Conservation (phyloP, 331 rosid species). For the Cucumis variabilis region DNA sequence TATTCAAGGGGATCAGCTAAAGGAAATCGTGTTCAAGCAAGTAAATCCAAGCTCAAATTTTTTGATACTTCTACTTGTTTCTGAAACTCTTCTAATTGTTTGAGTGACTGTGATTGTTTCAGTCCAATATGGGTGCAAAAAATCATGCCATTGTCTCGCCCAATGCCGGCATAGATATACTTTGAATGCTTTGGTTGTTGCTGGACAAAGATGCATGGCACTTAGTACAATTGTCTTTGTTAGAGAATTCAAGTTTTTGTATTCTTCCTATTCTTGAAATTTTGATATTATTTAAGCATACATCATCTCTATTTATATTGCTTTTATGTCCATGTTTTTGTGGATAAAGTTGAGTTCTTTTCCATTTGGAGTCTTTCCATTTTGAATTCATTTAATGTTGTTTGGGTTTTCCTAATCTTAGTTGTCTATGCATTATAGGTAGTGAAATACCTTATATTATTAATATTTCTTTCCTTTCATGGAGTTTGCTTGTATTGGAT, state of each 20-base stretch:
- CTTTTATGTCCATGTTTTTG: neutral
- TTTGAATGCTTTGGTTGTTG: constrained; percentile 81
- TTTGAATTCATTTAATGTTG: constrained; percentile 9
- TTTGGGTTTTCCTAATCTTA: neutral
- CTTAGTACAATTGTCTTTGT: constrained; percentile 95
- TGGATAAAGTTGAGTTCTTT: neutral
- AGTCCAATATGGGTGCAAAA: constrained; percentile 98
- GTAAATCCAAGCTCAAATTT: constrained; percentile 27
- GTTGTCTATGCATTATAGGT: too few relatives aligned
- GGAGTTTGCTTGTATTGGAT: too few relatives aligned
- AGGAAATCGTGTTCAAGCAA: constrained; percentile 96
- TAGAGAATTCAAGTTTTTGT: constrained; percentile 79
- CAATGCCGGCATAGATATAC: constrained; percentile 85
- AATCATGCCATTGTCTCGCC: constrained; percentile 95
- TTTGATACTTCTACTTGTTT: constrained; percentile 25
- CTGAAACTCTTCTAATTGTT: constrained; percentile 31
- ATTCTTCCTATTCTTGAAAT: constrained; percentile 42
- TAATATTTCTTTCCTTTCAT: too few relatives aligned
- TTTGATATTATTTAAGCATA: neutral
- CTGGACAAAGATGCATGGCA: constrained; percentile 99
- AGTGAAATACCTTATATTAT: too few relatives aligned
- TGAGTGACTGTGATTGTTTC: constrained; percentile 38
- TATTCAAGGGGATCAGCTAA: constrained; percentile 91
- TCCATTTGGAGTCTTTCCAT: neutral
- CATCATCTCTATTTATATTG: neutral